phyloP scores from a whole-genome alignment of 1,284 basidiomycete genomes.

The Coriolopsis trogii region DNA sequence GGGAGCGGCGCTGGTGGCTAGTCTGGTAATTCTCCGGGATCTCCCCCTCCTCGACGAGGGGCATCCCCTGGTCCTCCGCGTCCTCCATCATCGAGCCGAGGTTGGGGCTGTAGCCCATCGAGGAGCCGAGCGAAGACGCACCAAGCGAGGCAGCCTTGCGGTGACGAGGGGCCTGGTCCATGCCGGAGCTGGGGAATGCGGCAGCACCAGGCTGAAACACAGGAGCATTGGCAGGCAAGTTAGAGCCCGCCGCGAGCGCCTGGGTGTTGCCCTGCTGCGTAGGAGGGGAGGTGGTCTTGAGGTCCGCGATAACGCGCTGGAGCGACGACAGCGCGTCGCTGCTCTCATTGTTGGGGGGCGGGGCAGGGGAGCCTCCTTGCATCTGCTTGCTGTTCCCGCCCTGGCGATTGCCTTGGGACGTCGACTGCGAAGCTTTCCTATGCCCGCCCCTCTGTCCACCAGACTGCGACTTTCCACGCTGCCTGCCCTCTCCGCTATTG shows the following conservation, averaged over 20 bases:
- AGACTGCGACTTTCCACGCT: conserved; percentile 57
- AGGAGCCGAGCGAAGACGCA: conserved; percentile 54
- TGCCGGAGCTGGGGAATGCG: conserved; percentile 51
- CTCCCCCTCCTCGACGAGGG: conserved; percentile 75
- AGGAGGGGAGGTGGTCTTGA: conserved; percentile 72
- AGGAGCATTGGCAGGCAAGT: conserved; percentile 64
- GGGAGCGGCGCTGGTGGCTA: conserved; percentile 69
- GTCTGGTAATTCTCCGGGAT: conserved; percentile 61
- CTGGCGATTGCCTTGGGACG: conserved; percentile 51
- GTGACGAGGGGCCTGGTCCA: conserved; percentile 63
- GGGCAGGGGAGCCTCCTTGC: conserved; percentile 49
- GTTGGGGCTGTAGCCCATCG: conserved; percentile 74
- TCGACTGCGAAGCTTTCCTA: conserved; percentile 57
- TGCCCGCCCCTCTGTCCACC: conserved; percentile 47
- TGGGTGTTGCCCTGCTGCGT: conserved; percentile 44
- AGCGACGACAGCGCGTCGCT: conserved; percentile 79
- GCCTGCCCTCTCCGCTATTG: conserved; percentile 46
- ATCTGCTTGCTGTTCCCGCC: conserved; percentile 37
- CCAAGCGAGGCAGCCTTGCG: conserved; percentile 81
- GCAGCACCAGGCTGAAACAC: conserved; percentile 70
- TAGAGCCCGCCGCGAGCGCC: conserved; percentile 48
- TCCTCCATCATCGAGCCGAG: conserved; percentile 83
- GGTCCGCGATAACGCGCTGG: conserved; percentile 81
- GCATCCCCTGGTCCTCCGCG: conserved; percentile 56
- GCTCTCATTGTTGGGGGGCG: conserved; percentile 53